Evolutionary conservation across 2,329 filamentous ascomycete genomes (phyloP).

Genomic region (Penicillium sp.): DNA sequence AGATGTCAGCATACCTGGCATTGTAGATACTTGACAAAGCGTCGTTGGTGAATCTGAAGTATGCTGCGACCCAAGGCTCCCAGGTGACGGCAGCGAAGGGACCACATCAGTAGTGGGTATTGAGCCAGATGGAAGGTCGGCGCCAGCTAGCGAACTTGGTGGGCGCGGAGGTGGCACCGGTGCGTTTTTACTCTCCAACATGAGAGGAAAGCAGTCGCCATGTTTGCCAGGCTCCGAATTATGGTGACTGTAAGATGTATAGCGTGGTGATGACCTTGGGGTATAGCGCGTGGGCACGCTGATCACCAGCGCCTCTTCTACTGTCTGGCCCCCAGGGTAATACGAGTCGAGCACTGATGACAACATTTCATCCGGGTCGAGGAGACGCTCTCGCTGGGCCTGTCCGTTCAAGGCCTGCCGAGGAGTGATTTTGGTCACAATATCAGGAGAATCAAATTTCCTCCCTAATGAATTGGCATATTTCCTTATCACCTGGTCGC

Average conservation of each 20-base stretch:
- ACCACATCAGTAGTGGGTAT: too few relatives aligned
- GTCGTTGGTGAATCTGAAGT: too few relatives aligned
- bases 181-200: conserved; percentile 53
- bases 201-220: conserved; percentile 82
- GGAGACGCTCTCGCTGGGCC: conserved; percentile 61
- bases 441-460: conserved; percentile 86
- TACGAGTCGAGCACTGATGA: conserved; percentile 76
- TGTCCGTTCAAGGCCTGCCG: conserved; percentile 58
- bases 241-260: conserved; percentile 48
- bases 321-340: conserved; percentile 81
- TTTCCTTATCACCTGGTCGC: conserved; percentile 88
- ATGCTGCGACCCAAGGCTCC: too few relatives aligned
- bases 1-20: too few relatives aligned
- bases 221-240: conserved; percentile 67
- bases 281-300: conserved; percentile 77
- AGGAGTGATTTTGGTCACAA: conserved; percentile 75
- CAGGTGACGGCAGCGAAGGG: too few relatives aligned
- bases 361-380: conserved; percentile 87
- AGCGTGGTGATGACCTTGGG: conserved; percentile 75
- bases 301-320: conserved; percentile 88
- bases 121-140: conserved; percentile 64
- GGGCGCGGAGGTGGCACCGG: conserved; percentile 45
- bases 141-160: conserved; percentile 40
- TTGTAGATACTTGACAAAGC: too few relatives aligned
- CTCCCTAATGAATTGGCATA: conserved; percentile 90